Conservation (phyloP, 352 stramenopile genomes). For the Pythium utonaiense region DNA sequence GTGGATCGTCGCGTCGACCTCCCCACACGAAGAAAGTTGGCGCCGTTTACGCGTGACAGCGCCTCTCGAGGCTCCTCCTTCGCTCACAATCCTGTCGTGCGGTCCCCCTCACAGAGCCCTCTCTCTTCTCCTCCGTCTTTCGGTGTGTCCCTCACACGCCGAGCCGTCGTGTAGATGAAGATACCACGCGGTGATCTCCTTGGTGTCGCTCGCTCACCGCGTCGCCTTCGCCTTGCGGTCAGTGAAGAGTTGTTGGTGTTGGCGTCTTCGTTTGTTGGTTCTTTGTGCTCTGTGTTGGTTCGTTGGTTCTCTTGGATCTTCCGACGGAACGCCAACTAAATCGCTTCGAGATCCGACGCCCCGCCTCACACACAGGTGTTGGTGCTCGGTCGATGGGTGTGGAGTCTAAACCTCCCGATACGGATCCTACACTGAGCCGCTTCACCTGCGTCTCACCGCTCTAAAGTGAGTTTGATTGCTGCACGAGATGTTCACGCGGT, state of each 20-base stretch:
- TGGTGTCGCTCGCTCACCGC: background rate
- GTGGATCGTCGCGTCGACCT: background rate
- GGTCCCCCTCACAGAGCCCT: background rate
- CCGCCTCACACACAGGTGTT: background rate
- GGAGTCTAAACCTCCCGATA: background rate
- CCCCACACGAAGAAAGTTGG: background rate
- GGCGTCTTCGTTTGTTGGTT: background rate
- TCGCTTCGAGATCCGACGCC: background rate
- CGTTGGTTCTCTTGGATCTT: background rate
- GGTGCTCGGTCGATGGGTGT: background rate
- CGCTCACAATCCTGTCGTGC: constrained; percentile 15
- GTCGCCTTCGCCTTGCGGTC: background rate
- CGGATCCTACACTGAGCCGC: background rate
- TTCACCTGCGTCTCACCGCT: background rate
- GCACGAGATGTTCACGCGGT: background rate
- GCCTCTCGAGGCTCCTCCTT: background rate
- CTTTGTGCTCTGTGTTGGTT: background rate
- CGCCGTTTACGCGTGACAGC: constrained; percentile 18
- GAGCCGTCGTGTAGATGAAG: background rate
- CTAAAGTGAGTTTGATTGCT: background rate
- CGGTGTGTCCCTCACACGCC: background rate
- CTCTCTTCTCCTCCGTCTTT: background rate
- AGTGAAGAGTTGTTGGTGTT: background rate
- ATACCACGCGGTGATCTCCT: background rate
- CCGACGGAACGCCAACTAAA: background rate